Evolutionary conservation across 2,329 filamentous ascomycete species (phyloP), one percentile per base, ranked within the genome.

Genomic region (Cladosporium phlei): DNA sequence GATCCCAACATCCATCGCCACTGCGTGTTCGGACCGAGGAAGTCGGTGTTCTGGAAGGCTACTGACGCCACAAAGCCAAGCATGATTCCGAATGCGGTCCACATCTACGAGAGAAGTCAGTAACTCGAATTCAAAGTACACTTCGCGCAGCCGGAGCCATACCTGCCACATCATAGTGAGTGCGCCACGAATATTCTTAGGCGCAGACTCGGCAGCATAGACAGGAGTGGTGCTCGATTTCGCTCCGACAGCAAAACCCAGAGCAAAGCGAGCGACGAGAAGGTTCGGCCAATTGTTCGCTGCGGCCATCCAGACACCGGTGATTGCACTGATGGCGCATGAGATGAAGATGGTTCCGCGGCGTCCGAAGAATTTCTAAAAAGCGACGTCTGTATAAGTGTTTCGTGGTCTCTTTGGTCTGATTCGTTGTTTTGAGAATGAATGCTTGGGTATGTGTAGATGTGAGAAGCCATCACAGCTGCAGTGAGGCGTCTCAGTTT

Each of bases 271-370:
- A 38, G 80, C 82, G 33, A 79, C 72, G 45, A 91, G 75, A 54
- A 89, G 77, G 58, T 87, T 78, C 61, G 72, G 74, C 85, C 86
- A 91, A 0, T 76, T 82, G 51, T 85, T 78, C 45, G 82, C 79
- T 53, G 88, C 85, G 0, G 78, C 77, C 61, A 77, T 74, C 76
- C 76, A 78, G 55, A 80, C 75, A 51, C 76, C 79, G 12, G 78
- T 70, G 2, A 73, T 48, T 11, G 75, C 72, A 0, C 83, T 85
- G 60, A 90, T 82, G 52, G 85, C 76, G 48, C 85, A 87, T 5
- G 85, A 81, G 47, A 87, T 69, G 65, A 88, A 90, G 52, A 91
- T 89, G 14, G 82, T 86, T 10, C 85, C 84, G 2, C 83, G 75
- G 38, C 85, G 79, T 10, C 85, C 86, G 52, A 88, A 83, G 50